Evolutionary conservation across 306 rosid species (phyloP).

Genomic region (Crataegus laevigata): DNA sequence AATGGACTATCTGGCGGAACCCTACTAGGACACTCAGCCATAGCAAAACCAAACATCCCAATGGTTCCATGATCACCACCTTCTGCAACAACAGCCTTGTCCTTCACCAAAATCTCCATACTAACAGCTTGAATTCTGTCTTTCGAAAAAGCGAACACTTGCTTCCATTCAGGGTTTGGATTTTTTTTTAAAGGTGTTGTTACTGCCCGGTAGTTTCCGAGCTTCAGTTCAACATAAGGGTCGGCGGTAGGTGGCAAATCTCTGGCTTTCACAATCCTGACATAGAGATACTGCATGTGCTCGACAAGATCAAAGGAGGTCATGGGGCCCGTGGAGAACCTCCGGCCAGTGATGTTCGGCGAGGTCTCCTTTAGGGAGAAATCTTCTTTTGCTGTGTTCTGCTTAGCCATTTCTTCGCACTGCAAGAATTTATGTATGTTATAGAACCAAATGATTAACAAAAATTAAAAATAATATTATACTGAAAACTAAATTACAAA

Average conservation of each 20-base stretch:
- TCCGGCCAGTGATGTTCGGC: slow-evolving; percentile 14
- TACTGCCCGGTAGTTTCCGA: slow-evolving; percentile 7
- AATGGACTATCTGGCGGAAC: slow-evolving; percentile 13
- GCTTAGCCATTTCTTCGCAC: slow-evolving; percentile 1
- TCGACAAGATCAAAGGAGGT: slow-evolving; percentile 19
- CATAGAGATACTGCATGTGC: slow-evolving; percentile 16
- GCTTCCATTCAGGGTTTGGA: slow-evolving; percentile 8
- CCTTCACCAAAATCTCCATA: slow-evolving; percentile 7
- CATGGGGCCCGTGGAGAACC: not conserved
- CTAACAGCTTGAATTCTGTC: not conserved
- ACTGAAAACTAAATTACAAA: not conserved
- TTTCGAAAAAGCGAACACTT: slow-evolving; percentile 7
- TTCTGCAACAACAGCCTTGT: not conserved
- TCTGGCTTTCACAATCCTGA: slow-evolving; percentile 19
- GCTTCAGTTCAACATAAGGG: slow-evolving; percentile 6
- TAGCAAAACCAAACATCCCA: not conserved
- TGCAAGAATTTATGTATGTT: not conserved
- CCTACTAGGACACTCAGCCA: not conserved
- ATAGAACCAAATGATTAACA: not conserved
- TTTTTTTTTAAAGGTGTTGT: not conserved
- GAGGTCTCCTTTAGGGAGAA: slow-evolving; percentile 16
- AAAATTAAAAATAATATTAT: not conserved
- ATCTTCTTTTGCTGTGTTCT: not conserved
- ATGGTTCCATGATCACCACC: not conserved
- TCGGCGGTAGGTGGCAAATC: not conserved